phyloP scores from a whole-genome alignment of 192 early-diverging fungal genomes.

The Phlyctochytrium planicorne region DNA sequence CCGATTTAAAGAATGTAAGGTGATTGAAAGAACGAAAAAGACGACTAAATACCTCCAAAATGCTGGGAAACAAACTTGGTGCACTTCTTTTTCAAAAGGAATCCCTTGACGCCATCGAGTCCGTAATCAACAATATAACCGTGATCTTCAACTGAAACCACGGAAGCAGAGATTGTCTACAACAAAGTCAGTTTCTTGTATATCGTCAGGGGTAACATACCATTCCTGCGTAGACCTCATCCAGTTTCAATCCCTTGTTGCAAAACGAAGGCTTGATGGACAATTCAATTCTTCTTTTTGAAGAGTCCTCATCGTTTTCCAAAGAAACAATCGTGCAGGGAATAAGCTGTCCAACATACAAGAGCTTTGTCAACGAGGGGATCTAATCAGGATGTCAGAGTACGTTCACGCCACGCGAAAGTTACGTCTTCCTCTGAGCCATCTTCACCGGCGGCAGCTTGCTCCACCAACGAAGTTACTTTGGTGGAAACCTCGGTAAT shows the following conservation, averaged over 20 bases:
- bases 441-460: slow-evolving; percentile 59
- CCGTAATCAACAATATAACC: slow-evolving; percentile 84
- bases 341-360: slow-evolving; percentile 83
- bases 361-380: slow-evolving; percentile 67
- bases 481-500: slow-evolving; percentile 85
- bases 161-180: slow-evolving; percentile 18
- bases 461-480: slow-evolving; percentile 69
- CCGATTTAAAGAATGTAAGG: too few relatives aligned
- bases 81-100: slow-evolving; percentile 70
- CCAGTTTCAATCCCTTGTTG: slow-evolving; percentile 65
- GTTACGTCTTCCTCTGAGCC: slow-evolving; percentile 51
- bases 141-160: slow-evolving; percentile 88
- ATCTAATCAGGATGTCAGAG: too few relatives aligned
- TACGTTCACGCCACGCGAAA: slow-evolving; percentile 7
- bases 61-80: slow-evolving; percentile 10
- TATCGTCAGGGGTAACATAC: slow-evolving; percentile 44
- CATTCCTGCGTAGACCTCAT: slow-evolving; percentile 72
- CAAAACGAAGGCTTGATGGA: slow-evolving; percentile 74
- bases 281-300: slow-evolving; percentile 67
- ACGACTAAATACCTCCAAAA: slow-evolving; percentile 34
- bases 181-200: background rate
- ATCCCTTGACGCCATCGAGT: slow-evolving; percentile 65
- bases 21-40: too few relatives aligned
- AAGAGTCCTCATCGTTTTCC: slow-evolving; percentile 28
- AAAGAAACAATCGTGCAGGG: slow-evolving; percentile 64